These are phyloP conservation scores for Orbilia brochopaga DNA, from an alignment of 2,329 filamentous ascomycete species.

Conservation along the genomic window DNA sequence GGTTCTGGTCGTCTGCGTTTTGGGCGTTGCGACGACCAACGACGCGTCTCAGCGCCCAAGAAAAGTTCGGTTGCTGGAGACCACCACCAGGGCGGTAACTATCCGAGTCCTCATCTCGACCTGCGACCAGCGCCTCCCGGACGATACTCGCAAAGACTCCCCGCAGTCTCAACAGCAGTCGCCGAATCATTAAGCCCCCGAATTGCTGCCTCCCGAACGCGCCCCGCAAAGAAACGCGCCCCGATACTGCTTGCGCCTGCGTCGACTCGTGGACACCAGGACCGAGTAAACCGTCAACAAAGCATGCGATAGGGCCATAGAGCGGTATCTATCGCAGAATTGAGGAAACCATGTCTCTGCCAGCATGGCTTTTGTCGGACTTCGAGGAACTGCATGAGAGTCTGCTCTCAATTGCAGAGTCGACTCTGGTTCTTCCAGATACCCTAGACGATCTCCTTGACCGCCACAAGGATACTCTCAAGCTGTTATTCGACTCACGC, in stretches of 20 bases:
- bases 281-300: slow-evolving; percentile 30
- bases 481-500: slow-evolving; percentile 35
- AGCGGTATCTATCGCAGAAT: slow-evolving; percentile 20
- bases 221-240: slow-evolving; percentile 29
- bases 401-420: slow-evolving; percentile 76
- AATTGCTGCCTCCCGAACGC: slow-evolving; percentile 5
- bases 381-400: slow-evolving; percentile 86
- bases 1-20: slow-evolving; percentile 23
- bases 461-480: slow-evolving; percentile 38
- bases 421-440: slow-evolving; percentile 59
- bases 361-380: slow-evolving; percentile 58
- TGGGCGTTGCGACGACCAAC: slow-evolving; percentile 28
- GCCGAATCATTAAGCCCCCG: slow-evolving; percentile 16
- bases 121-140: slow-evolving; percentile 14
- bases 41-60: slow-evolving; percentile 47
- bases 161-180: slow-evolving; percentile 15
- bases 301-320: slow-evolving; percentile 34
- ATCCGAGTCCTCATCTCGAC: slow-evolving; percentile 32
- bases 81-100: slow-evolving; percentile 18
- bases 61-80: slow-evolving; percentile 47
- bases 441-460: slow-evolving; percentile 38
- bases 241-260: slow-evolving; percentile 10
- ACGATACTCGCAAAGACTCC: slow-evolving; percentile 10
- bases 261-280: slow-evolving; percentile 5
- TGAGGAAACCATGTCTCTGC: slow-evolving; percentile 30